Base-by-base conservation (phyloP, 495 filamentous ascomycete species). In the Filosporella fistucella region DNA sequence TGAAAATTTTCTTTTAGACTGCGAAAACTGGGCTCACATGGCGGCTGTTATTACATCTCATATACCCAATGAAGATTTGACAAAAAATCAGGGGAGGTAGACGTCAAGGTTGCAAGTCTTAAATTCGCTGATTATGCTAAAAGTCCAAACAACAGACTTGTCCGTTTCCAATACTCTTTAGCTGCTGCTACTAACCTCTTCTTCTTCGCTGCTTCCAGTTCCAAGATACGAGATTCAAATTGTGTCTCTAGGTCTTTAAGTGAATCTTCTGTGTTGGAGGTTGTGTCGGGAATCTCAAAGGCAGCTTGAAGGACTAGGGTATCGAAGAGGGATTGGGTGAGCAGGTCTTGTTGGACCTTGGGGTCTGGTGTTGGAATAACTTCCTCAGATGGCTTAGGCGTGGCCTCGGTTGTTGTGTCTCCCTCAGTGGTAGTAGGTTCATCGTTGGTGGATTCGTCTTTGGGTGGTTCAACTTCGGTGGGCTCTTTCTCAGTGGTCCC, bases 301-400 rank as follows among this genome's bases (percentile, higher is more conserved):
- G 50, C 32, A 24, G 13, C 22, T 22, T 74, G 64, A 12, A 96
- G 70, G 48, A 90, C 86, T 24, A 78, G 51, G 7, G 83, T 63
- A 59, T 98, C 93, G 54, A 94, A 93, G 17, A 91, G 70, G 38
- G 84, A 74, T 56, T 96, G 93, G 5, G 84, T 73, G 9, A 78
- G 72, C 54, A 77, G 66, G 7, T 42, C 36, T 23, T 18, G 42
- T 32, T 35, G 47, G 25, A 40, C 28, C 7, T 38, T 28, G 5
- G 16, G 37, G 4, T 58, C 39, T 13, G 28, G 47, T 32, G 38
- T 44, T n/a, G 32, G 45, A 2, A 39, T 46, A 23, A 25, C 37
- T 8, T 57, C 54, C 4, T n/a, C 12, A 13, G 32, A 35, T 35
- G n/a, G 13, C n/a, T n/a, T n/a, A n/a, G n/a, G n/a, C n/a, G n/a